A percentile compares a stretch with the other conserved stretches of the same genome.
These are phyloP conservation scores for Globisporangium paroecandrum DNA, from an alignment of 352 stramenopile genomes.

Conservation along the genomic window DNA sequence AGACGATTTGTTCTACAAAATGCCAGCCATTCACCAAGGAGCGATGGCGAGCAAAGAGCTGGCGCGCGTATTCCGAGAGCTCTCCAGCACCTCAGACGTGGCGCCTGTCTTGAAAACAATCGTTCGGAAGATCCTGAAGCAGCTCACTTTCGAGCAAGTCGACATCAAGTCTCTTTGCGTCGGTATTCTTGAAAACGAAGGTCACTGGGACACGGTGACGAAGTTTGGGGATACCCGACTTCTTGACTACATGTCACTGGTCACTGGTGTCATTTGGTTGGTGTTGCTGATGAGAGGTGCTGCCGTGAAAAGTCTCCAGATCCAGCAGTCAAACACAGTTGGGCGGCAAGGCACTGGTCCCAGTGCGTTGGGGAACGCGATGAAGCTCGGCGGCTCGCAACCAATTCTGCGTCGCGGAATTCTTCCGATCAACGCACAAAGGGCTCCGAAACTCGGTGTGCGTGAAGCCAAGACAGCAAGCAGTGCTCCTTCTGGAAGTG, in stretches of 20 bases:
- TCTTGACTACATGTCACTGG: slow-evolving; percentile 76
- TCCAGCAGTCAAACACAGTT: slow-evolving; percentile 61
- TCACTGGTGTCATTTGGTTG: slow-evolving; percentile 74
- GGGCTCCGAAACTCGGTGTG: slow-evolving; percentile 22
- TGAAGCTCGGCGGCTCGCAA: slow-evolving; percentile 52
- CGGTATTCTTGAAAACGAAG: slow-evolving; percentile 71
- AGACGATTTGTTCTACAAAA: slow-evolving; percentile 65
- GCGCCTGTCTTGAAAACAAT: slow-evolving; percentile 81
- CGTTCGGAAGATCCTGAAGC: slow-evolving; percentile 81
- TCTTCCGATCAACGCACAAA: slow-evolving; percentile 22
- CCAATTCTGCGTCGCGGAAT: slow-evolving; percentile 48
- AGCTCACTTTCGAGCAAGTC: slow-evolving; percentile 78
- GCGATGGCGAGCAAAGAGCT: slow-evolving; percentile 67
- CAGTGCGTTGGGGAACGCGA: slow-evolving; percentile 29
- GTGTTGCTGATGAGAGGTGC: slow-evolving; percentile 73
- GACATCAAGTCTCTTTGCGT: slow-evolving; percentile 80
- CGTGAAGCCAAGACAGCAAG: slow-evolving; percentile 25
- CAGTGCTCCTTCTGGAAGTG: not conserved
- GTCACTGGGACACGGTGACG: slow-evolving; percentile 63
- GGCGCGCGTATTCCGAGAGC: slow-evolving; percentile 74
- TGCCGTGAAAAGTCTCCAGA: slow-evolving; percentile 83
- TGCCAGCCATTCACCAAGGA: slow-evolving; percentile 48
- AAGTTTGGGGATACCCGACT: slow-evolving; percentile 58
- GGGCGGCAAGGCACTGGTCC: slow-evolving; percentile 33
- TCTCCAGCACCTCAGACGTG: slow-evolving; percentile 70